phyloP scores from a whole-genome alignment of 1,139 yeast genomes.

The Petasospora fabianii region DNA sequence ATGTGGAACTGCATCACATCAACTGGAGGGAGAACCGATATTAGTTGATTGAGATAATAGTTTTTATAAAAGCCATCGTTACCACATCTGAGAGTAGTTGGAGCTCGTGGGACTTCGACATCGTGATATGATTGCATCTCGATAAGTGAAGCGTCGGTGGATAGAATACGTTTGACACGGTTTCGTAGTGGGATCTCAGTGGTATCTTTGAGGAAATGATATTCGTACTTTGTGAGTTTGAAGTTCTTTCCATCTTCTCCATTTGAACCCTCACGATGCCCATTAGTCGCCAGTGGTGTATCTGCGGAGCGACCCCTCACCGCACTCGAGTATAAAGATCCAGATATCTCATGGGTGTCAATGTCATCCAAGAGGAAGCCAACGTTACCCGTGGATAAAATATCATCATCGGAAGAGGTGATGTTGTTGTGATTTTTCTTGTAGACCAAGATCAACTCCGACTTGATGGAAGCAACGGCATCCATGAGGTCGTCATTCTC shows the following conservation, averaged over 20 bases:
- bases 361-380: constrained; percentile 8
- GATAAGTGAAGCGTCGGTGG: constrained; percentile 6
- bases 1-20: constrained; percentile 14
- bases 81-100: constrained; percentile 10
- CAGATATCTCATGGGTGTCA: constrained; percentile 5
- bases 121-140: constrained; percentile 10
- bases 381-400: constrained; percentile 5
- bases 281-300: not conserved
- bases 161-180: constrained; percentile 11
- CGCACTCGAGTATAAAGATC: constrained; percentile 3
- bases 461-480: constrained; percentile 14
- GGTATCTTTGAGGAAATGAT: constrained; percentile 18
- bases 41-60: constrained; percentile 10
- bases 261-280: too few relatives aligned
- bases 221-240: constrained; percentile 15
- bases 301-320: not conserved
- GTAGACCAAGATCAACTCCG: constrained; percentile 12
- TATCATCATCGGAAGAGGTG: constrained; percentile 9
- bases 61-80: constrained; percentile 11
- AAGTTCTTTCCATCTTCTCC: too few relatives aligned
- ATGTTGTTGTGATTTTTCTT: constrained; percentile 14
- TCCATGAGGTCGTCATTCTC: constrained; percentile 22
- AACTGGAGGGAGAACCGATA: constrained; percentile 9
- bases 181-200: constrained; percentile 15
- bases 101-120: constrained; percentile 12